These are phyloP conservation scores for Chionographis japonica DNA, from an alignment of 106 monocot species.

Conservation along the genomic window DNA sequence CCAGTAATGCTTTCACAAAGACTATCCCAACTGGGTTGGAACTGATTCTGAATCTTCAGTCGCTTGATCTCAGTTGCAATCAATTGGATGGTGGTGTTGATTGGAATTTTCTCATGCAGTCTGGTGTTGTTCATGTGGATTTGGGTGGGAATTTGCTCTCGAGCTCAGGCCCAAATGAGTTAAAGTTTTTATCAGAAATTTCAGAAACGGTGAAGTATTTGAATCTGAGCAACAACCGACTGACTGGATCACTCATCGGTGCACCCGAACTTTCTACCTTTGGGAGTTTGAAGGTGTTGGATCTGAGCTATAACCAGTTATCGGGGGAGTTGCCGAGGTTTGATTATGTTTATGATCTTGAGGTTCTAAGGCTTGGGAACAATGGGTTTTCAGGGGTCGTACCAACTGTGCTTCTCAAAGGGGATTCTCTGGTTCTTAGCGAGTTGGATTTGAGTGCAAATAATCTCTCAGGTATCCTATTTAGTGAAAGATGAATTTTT, in stretches of 20 bases:
- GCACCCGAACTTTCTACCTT: conserved; percentile 82
- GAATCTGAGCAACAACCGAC: conserved; percentile 81
- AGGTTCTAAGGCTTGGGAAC: conserved; percentile 75
- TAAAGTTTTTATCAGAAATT: conserved; percentile 76
- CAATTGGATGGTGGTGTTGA: conserved; percentile 75
- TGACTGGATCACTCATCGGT: conserved; percentile 80
- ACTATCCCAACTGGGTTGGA: conserved; percentile 59
- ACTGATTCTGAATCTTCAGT: conserved; percentile 30
- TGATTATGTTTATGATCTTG: conserved; percentile 96
- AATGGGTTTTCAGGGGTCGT: conserved; percentile 76
- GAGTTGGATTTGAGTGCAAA: conserved; percentile 94
- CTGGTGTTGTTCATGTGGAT: conserved; percentile 64
- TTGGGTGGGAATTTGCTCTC: conserved; percentile 78
- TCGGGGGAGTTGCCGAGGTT: conserved; percentile 86
- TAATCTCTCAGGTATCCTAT: conserved; percentile 73
- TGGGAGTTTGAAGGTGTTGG: conserved; percentile 88
- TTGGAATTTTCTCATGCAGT: conserved; percentile 75
- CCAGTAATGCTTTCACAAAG: conserved; percentile 51
- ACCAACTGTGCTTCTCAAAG: conserved; percentile 81
- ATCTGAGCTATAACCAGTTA: conserved; percentile 85
- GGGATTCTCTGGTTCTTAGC: conserved; percentile 72
- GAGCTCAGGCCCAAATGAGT: conserved; percentile 56
- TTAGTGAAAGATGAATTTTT: no score
- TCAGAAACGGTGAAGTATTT: conserved; percentile 76
- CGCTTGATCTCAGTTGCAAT: conserved; percentile 84